A percentile compares a stretch with the other conserved stretches of the same genome.
phyloP scores from a whole-genome alignment of 192 early-diverging fungal genomes.

The Ambispora gerdemannii region DNA sequence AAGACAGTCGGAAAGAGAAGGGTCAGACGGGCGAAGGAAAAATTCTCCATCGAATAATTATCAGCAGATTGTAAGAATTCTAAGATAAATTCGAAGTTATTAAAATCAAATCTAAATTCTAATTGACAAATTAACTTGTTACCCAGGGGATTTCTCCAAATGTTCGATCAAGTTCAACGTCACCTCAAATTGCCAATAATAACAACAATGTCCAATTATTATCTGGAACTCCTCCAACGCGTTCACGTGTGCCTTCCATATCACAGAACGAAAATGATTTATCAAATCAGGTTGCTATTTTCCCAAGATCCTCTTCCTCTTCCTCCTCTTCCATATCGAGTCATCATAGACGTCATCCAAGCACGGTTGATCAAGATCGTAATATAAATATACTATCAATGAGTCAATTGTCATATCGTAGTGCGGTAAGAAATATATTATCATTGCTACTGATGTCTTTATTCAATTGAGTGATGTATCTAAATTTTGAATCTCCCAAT shows the following conservation, averaged over 20 bases:
- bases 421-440: not conserved
- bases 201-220: slow-evolving; percentile 9
- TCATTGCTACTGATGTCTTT: not conserved
- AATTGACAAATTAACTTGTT: not conserved
- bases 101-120: not conserved
- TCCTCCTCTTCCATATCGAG: not conserved
- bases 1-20: slow-evolving; percentile 24
- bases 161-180: not conserved
- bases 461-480: not conserved
- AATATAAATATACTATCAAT: too few species aligned
- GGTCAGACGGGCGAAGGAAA: slow-evolving; percentile 32
- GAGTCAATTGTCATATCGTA: not conserved
- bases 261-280: not conserved
- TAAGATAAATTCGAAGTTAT: not conserved
- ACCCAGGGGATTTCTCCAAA: not conserved
- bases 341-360: slow-evolving; percentile 1
- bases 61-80: slow-evolving; percentile 12
- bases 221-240: not conserved
- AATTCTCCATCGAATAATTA: not conserved
- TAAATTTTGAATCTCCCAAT: slow-evolving; percentile 7
- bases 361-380: too few species aligned
- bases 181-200: slow-evolving; percentile 10
- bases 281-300: not conserved
- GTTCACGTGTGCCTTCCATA: not conserved
- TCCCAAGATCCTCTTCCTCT: not conserved